Evolutionary conservation across 2,329 filamentous ascomycete genomes (phyloP).

Genomic region (Ilyonectria destructans): DNA sequence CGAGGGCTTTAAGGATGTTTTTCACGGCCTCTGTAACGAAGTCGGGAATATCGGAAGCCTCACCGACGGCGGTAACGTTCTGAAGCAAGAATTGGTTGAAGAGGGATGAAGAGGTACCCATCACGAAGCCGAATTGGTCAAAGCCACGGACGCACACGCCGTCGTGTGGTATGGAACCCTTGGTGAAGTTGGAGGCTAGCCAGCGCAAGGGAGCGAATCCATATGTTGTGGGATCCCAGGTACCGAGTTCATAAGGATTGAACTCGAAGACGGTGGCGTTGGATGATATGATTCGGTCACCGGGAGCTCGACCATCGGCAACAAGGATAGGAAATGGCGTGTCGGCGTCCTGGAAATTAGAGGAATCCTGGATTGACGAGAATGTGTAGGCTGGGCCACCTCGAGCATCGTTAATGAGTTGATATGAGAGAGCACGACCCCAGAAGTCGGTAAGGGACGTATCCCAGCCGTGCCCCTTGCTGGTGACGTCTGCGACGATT

Average conservation of each 20-base stretch:
- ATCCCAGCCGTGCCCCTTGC: constrained; percentile 56
- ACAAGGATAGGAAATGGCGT: constrained; percentile 66
- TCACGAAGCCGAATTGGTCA: constrained; percentile 84
- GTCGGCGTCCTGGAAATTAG: constrained; percentile 58
- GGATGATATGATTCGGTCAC: constrained; percentile 59
- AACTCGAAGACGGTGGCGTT: constrained; percentile 77
- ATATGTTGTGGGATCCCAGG: constrained; percentile 71
- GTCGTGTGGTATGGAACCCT: constrained; percentile 62
- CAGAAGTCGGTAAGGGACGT: constrained; percentile 87
- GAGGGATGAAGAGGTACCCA: constrained; percentile 84
- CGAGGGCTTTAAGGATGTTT: constrained; percentile 69
- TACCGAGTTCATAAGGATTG: constrained; percentile 76
- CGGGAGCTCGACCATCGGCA: constrained; percentile 62
- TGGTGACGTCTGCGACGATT: constrained; percentile 51
- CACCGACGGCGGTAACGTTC: constrained; percentile 60
- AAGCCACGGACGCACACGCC: constrained; percentile 72
- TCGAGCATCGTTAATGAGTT: constrained; percentile 81
- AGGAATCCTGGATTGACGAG: constrained; percentile 73
- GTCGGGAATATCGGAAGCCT: constrained; percentile 57
- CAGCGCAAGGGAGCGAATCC: constrained; percentile 73
- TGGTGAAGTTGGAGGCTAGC: constrained; percentile 70
- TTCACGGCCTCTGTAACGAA: constrained; percentile 61
- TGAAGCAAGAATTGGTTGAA: constrained; percentile 79
- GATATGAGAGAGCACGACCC: constrained; percentile 85
- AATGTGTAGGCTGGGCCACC: constrained; percentile 86